Evolutionary conservation across 352 stramenopile species (phyloP).

Genomic region (Globisporangium parvum): DNA sequence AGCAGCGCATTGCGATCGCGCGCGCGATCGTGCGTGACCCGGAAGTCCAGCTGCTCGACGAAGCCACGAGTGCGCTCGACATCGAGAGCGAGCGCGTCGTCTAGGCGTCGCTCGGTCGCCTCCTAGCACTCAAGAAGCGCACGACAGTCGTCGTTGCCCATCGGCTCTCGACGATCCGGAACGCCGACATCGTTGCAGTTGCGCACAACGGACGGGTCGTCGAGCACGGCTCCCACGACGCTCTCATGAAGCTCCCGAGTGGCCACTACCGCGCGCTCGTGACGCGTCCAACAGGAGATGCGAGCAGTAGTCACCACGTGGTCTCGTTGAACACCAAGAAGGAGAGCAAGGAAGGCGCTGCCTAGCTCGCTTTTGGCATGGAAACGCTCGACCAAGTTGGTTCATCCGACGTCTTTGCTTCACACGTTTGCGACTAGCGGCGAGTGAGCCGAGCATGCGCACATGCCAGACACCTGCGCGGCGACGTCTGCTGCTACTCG

Average conservation of each 20-base stretch:
- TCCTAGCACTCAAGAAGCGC: slow-evolving; percentile 19
- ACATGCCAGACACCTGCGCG: too few relatives aligned
- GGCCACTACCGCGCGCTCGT: slow-evolving; percentile 32
- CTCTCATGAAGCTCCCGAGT: slow-evolving; percentile 32
- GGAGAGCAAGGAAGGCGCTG: too few relatives aligned
- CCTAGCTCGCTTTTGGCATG: too few relatives aligned
- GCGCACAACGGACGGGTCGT: background rate
- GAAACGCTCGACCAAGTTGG: too few relatives aligned
- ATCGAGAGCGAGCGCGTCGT: slow-evolving; percentile 72
- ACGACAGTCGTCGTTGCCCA: slow-evolving; percentile 80
- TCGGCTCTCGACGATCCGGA: slow-evolving; percentile 72
- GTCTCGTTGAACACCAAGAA: too few relatives aligned
- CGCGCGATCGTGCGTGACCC: slow-evolving; percentile 78
- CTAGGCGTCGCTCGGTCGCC: slow-evolving; percentile 66
- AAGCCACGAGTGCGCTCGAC: slow-evolving; percentile 18
- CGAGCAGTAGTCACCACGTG: too few relatives aligned
- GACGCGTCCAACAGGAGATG: slow-evolving; percentile 8
- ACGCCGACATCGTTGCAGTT: background rate
- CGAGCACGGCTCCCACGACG: slow-evolving; percentile 76
- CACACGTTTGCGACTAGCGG: too few relatives aligned
- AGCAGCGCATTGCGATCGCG: slow-evolving; percentile 58
- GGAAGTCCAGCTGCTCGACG: slow-evolving; percentile 61
- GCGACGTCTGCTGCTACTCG: too few relatives aligned
- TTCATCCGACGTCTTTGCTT: too few relatives aligned
- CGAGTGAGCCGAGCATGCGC: too few relatives aligned